A percentile compares a stretch with the other conserved stretches of the same genome.
phyloP scores from a whole-genome alignment of 2,329 filamentous ascomycete species.

The Leptographium flavum region DNA sequence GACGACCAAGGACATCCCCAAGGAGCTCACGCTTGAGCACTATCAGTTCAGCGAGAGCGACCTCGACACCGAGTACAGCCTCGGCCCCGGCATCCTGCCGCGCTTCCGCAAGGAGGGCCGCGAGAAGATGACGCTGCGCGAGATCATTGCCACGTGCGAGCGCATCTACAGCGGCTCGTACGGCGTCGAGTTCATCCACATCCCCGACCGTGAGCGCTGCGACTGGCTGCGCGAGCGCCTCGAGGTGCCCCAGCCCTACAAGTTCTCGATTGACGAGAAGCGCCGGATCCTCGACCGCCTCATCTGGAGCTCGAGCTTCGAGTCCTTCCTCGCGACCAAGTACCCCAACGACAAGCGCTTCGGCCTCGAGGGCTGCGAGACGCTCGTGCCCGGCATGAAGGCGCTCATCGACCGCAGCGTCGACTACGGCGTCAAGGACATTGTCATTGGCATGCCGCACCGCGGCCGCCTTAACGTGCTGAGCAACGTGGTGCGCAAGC shows the following conservation, averaged over 20 bases:
- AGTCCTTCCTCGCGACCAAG: slow-evolving; percentile 88
- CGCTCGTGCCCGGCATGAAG: slow-evolving; percentile 97
- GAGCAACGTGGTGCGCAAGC: slow-evolving; percentile 96
- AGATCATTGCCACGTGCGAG: slow-evolving; percentile 89
- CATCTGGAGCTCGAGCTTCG: slow-evolving; percentile 98
- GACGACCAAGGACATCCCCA: slow-evolving; percentile 64
- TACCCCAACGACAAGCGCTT: slow-evolving; percentile 99
- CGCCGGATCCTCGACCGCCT: slow-evolving; percentile 90
- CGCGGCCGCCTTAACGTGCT: slow-evolving; percentile 96
- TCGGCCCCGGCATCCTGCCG: slow-evolving; percentile 89
- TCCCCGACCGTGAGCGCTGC: slow-evolving; percentile 91
- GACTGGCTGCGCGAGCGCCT: slow-evolving; percentile 95
- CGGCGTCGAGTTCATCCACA: slow-evolving; percentile 97
- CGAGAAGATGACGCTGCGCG: slow-evolving; percentile 91
- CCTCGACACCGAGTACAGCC: slow-evolving; percentile 76
- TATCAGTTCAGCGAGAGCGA: slow-evolving; percentile 95
- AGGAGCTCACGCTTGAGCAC: slow-evolving; percentile 83
- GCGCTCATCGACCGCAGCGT: slow-evolving; percentile 95
- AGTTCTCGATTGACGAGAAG: slow-evolving; percentile 97
- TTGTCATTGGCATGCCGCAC: slow-evolving; percentile 98
- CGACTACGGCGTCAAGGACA: slow-evolving; percentile 97
- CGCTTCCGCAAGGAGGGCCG: slow-evolving; percentile 79
- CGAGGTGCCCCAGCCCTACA: slow-evolving; percentile 88
- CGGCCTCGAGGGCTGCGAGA: slow-evolving; percentile 93
- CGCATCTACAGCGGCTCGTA: slow-evolving; percentile 95